Conservation (phyloP, 1,284 basidiomycete genomes). For the Heliocybe sulcata region DNA sequence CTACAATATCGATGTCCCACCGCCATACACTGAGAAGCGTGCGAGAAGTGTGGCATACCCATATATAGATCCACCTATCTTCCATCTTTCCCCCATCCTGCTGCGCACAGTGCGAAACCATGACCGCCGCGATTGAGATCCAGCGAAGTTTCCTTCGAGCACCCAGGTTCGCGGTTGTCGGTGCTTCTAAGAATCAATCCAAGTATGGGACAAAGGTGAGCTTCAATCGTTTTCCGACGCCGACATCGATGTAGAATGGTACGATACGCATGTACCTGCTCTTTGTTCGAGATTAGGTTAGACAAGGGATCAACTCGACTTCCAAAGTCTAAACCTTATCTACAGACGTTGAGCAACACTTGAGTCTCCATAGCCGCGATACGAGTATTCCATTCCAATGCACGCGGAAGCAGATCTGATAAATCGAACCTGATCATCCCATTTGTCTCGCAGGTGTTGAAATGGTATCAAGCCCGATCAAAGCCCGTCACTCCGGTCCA, state of each 20-base stretch:
- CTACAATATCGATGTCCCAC: not conserved
- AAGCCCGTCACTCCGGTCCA: conserved; percentile 67
- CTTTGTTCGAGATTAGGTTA: not conserved
- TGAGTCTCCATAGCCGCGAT: not conserved
- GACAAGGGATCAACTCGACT: not conserved
- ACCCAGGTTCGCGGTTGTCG: conserved; percentile 65
- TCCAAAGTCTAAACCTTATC: not conserved
- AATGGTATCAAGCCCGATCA: conserved; percentile 65
- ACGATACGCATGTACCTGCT: not conserved
- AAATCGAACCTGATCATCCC: not conserved
- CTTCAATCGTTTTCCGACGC: not conserved
- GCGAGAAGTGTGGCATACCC: not conserved
- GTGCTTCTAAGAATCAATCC: conserved; percentile 68
- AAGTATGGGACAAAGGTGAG: conserved; percentile 73
- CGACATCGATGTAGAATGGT: not conserved
- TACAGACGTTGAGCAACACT: not conserved
- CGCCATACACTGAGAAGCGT: not conserved
- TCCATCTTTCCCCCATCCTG: not conserved
- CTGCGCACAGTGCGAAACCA: conserved; percentile 3
- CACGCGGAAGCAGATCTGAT: not conserved
- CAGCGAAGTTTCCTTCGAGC: conserved; percentile 58
- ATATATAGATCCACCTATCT: not conserved
- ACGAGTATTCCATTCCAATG: not conserved
- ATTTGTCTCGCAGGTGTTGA: conserved; percentile 42
- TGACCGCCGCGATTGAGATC: conserved; percentile 23